These are phyloP conservation scores for Apiospora marii DNA, from an alignment of 2,329 filamentous ascomycete species.

Conservation along the genomic window DNA sequence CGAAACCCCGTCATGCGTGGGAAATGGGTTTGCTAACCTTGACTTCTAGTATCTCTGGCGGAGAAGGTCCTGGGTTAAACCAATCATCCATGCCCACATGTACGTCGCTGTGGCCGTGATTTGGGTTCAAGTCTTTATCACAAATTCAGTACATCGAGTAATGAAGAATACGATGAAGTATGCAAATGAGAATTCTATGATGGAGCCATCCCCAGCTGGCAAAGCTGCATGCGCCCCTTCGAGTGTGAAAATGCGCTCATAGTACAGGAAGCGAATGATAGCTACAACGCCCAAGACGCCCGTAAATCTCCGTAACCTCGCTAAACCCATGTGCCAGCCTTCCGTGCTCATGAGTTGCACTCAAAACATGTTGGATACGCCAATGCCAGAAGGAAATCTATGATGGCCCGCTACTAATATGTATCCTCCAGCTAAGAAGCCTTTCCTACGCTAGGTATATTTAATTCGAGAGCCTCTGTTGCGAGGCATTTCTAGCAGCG, in stretches of 20 bases:
- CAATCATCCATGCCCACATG: neutral
- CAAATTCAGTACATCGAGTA: neutral
- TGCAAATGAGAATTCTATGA: conserved; percentile 8
- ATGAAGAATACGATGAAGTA: neutral
- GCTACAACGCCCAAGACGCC: conserved; percentile 18
- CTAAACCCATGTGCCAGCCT: conserved; percentile 12
- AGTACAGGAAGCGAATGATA: conserved; percentile 22
- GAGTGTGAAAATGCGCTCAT: conserved; percentile 14
- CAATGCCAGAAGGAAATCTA: neutral
- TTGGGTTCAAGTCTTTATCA: neutral
- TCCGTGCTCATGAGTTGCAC: neutral
- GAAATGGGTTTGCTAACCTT: neutral
- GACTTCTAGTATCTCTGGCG: conserved; percentile 24
- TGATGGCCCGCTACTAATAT: neutral
- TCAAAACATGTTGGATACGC: neutral
- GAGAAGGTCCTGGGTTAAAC: conserved; percentile 28
- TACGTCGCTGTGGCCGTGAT: neutral
- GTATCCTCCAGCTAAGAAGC: neutral
- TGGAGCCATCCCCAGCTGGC: conserved; percentile 12
- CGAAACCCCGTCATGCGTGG: neutral
- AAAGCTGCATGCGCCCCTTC: neutral
- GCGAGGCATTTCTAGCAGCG: neutral
- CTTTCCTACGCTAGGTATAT: neutral
- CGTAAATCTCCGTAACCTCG: conserved; percentile 1
- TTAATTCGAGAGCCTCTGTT: neutral